Base-by-base conservation (phyloP, 192 early-diverging fungal species). In the Dissophora ornata region DNA sequence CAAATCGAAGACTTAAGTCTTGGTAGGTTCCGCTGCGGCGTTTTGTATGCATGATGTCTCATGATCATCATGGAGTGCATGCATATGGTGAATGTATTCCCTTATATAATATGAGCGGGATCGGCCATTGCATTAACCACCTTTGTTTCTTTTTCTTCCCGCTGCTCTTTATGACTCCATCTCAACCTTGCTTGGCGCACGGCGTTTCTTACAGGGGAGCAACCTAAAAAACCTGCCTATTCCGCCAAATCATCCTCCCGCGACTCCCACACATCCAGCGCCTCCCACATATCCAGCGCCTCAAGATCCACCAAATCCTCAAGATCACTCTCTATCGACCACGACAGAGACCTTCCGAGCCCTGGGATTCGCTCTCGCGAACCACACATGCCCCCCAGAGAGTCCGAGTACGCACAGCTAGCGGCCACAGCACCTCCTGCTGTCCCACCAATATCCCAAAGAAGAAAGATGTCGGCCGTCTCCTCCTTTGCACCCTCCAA, bases 201-300 rank as follows among this genome's bases (percentile, higher is more conserved):
- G n/a, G n/a, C n/a, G n/a, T n/a, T n/a, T n/a, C n/a, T n/a, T n/a
- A 54, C 47, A 75, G 71, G 67, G 24, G 63, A 67, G 3, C 57
- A 61, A 46, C 57, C 71, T 30, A 75, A 67, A 59, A 75, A 67
- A 46, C 71, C 71, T 34, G 71, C 63, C 19, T 75, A 75, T 40
- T 75, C 71, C 21, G 71, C 71, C 49, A 75, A 75, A 40, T 34
- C 71, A n/a, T 69, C 67, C 25, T 67, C 63, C 41, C 62, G 71
- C 26, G 71, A 75, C 29, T 75, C 71, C 0, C 71, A 75, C 30
- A 63, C 50, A 44, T 75, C 57, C 30, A 45, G 18, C 22, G 49
- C 57, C 25, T 75, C 57, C 0, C 71, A 75, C 30, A 63, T 49
- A 44, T 75, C 57, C 30, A 45, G 18, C 22, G 49, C 57, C 25